Percentiles rank a stretch among this genome's conserved stretches.
phyloP scores from a whole-genome alignment of 352 stramenopile species.

The Saprolegnia parasitica region DNA sequence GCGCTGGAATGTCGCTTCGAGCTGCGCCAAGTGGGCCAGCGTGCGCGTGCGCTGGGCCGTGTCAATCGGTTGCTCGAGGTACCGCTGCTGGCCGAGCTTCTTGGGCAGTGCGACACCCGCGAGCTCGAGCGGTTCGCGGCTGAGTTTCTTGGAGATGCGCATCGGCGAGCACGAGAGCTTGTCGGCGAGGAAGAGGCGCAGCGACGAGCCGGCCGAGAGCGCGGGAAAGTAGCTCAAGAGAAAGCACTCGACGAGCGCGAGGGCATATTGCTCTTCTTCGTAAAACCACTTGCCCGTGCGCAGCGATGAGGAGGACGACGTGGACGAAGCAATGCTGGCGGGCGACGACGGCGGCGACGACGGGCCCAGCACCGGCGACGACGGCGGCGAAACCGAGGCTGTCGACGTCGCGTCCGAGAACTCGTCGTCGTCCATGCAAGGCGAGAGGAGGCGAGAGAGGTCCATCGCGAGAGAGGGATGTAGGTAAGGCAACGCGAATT shows the following conservation, averaged over 20 bases:
- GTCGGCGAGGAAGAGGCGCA: conserved; percentile 35
- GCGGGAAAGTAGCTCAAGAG: conserved; percentile 22
- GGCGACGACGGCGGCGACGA: not conserved
- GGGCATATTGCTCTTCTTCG: conserved; percentile 36
- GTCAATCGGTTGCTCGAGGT: conserved; percentile 25
- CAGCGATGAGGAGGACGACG: not conserved
- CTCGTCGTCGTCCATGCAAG: conserved; percentile 6
- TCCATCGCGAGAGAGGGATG: not conserved
- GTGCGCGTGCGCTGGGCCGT: conserved; percentile 16
- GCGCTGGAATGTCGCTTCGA: conserved; percentile 2
- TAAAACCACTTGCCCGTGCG: conserved; percentile 40
- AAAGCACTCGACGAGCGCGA: conserved; percentile 35
- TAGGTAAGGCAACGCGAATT: not conserved
- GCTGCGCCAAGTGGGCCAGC: not conserved
- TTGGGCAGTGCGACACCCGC: conserved; percentile 6
- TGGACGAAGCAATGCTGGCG: not conserved
- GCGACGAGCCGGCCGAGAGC: conserved; percentile 30
- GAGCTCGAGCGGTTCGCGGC: conserved; percentile 3
- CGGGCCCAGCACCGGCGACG: not conserved
- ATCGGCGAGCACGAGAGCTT: conserved; percentile 37
- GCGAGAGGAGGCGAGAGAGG: conserved; percentile 2
- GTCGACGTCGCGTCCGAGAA: not conserved
- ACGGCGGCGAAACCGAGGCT: conserved; percentile 4
- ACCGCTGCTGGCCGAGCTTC: conserved; percentile 26
- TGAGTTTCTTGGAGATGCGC: conserved; percentile 39